A percentile compares a stretch with the other conserved stretches of the same genome.
Conservation (phyloP, 208 protist species). For the Trypanosoma theileri region DNA sequence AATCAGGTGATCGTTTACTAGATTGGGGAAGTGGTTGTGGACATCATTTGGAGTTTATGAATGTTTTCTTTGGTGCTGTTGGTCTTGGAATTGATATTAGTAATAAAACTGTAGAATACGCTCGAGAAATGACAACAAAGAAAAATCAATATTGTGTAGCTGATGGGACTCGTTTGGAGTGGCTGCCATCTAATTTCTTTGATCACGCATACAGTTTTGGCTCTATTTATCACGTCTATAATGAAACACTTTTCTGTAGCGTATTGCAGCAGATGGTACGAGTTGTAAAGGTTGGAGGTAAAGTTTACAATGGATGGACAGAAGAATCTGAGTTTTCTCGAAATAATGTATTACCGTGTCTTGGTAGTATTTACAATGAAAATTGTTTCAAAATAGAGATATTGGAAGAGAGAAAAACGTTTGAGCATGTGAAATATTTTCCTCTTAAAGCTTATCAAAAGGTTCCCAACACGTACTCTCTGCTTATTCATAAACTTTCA, state of each 20-base stretch:
- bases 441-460: constrained; percentile 27
- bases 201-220: constrained; percentile 35
- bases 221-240: constrained; percentile 39
- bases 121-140: constrained; percentile 14
- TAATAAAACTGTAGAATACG: constrained; percentile 31
- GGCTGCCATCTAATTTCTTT: constrained; percentile 32
- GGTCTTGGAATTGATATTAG: constrained; percentile 33
- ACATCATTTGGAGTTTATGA: constrained; percentile 30
- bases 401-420: constrained; percentile 27
- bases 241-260: constrained; percentile 30
- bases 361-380: neutral
- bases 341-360: constrained; percentile 15
- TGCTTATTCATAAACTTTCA: constrained; percentile 30
- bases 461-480: constrained; percentile 32
- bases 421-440: constrained; percentile 27
- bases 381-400: constrained; percentile 23
- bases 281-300: constrained; percentile 30
- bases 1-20: constrained; percentile 16
- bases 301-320: constrained; percentile 37
- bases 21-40: constrained; percentile 41
- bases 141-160: constrained; percentile 32
- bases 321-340: constrained; percentile 29
- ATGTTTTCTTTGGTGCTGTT: constrained; percentile 8
- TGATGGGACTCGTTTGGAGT: constrained; percentile 28
- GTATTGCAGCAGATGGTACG: constrained; percentile 32